Evolutionary conservation across 2,329 filamentous ascomycete species (phyloP).

Genomic region (Akanthomyces uredinophilus): DNA sequence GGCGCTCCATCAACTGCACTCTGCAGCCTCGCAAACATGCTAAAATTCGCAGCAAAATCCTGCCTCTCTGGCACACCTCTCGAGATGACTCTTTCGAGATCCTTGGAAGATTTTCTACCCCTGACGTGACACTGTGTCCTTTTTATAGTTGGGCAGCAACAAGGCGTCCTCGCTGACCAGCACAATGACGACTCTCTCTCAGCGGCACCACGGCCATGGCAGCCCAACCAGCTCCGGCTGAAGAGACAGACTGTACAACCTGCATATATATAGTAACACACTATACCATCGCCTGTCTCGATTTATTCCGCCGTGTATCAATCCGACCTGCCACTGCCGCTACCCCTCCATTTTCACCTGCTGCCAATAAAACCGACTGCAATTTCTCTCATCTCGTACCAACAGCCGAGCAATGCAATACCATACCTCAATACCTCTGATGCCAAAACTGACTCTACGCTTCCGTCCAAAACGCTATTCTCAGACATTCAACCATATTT

Average conservation of each 20-base stretch:
- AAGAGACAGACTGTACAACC: conserved; percentile 3
- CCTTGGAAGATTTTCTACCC: not conserved
- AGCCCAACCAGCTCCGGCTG: conserved; percentile 12
- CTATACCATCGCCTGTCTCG: not conserved
- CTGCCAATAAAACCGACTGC: conserved; percentile 8
- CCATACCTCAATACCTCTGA: not conserved
- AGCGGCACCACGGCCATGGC: not conserved
- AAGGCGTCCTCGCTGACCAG: conserved; percentile 2
- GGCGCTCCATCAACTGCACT: not conserved
- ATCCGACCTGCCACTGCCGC: not conserved
- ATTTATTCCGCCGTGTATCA: not conserved
- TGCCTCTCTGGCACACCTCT: not conserved
- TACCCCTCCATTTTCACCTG: conserved; percentile 5
- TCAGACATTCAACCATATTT: not conserved
- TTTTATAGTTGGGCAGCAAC: conserved; percentile 14
- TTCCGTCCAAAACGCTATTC: not conserved
- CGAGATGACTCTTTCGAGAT: not conserved
- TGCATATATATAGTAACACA: conserved; percentile 14
- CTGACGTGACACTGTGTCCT: not conserved
- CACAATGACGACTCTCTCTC: conserved; percentile 5
- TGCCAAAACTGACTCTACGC: not conserved
- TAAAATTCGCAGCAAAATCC: not conserved
- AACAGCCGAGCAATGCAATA: conserved; percentile 11
- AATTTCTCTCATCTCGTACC: not conserved
- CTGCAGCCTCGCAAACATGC: conserved; percentile 4